A percentile compares a stretch with the other conserved stretches of the same genome.
These are phyloP conservation scores for Mrakia frigida DNA, from an alignment of 768 basidiomycete genomes.

Conservation along the genomic window DNA sequence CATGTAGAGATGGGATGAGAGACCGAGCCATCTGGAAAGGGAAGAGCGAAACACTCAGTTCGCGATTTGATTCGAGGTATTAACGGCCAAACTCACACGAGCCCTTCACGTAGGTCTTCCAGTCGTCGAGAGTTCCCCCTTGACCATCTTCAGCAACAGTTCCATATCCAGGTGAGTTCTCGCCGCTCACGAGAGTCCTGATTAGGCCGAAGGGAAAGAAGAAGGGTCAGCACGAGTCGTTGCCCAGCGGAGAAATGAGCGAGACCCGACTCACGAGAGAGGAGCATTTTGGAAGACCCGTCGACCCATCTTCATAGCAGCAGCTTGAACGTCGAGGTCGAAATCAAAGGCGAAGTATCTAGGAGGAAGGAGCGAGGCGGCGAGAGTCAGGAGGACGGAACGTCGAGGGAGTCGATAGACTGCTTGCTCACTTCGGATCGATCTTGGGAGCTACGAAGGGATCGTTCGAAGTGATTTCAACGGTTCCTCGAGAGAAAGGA, in stretches of 20 bases:
- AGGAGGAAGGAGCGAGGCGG: neutral
- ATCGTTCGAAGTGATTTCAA: conserved; percentile 53
- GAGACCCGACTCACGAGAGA: conserved; percentile 44
- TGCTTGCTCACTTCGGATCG: conserved; percentile 52
- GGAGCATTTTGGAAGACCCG: conserved; percentile 49
- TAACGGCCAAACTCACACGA: neutral
- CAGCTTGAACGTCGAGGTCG: conserved; percentile 54
- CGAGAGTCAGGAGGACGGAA: neutral
- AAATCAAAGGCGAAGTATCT: conserved; percentile 55
- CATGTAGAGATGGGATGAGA: conserved; percentile 58
- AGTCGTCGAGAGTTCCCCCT: conserved; percentile 50
- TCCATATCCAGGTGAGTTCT: conserved; percentile 48
- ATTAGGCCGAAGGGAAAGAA: neutral
- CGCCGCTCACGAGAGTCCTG: conserved; percentile 47
- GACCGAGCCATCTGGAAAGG: conserved; percentile 43
- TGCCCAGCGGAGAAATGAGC: neutral
- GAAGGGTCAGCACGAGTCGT: neutral
- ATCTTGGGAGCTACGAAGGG: conserved; percentile 59
- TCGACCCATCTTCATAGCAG: conserved; percentile 50
- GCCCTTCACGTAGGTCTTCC: conserved; percentile 48
- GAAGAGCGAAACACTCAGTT: neutral
- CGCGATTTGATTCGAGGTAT: neutral
- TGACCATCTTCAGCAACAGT: conserved; percentile 48
- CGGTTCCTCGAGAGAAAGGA: conserved; percentile 55
- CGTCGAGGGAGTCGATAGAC: neutral